Conservation (phyloP, 495 filamentous ascomycete genomes). For the Cryomyces minteri region DNA sequence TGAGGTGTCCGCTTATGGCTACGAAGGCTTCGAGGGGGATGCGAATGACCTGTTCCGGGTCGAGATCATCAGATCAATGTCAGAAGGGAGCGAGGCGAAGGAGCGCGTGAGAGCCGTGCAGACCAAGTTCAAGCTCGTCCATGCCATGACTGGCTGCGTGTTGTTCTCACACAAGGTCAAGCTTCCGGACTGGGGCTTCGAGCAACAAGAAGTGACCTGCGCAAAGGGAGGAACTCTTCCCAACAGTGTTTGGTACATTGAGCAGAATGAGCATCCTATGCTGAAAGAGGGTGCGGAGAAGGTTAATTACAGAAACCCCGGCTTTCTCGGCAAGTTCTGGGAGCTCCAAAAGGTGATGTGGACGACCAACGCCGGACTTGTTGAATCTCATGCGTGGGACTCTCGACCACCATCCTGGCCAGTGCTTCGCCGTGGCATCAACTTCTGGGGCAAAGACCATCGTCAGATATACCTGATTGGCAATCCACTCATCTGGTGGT, state of each 20-base stretch:
- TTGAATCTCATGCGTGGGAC: constrained; percentile 96
- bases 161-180: constrained; percentile 98
- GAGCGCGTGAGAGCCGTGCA: constrained; percentile 81
- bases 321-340: constrained; percentile 97
- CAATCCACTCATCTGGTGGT: constrained; percentile 93
- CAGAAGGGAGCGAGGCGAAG: constrained; percentile 62
- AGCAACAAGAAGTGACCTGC: constrained; percentile 97
- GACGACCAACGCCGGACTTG: constrained; percentile 90
- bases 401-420: constrained; percentile 91
- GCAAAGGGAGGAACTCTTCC: constrained; percentile 83
- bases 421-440: constrained; percentile 83
- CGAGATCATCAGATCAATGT: constrained; percentile 84
- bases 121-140: constrained; percentile 87
- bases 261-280: constrained; percentile 67
- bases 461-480: constrained; percentile 93
- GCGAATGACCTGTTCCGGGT: constrained; percentile 91
- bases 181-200: constrained; percentile 88
- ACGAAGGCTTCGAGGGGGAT: constrained; percentile 90
- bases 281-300: constrained; percentile 61
- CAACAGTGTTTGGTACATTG: constrained; percentile 94
- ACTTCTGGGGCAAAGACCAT: constrained; percentile 94
- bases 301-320: constrained; percentile 87
- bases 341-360: constrained; percentile 99
- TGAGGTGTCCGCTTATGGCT: constrained; percentile 94
- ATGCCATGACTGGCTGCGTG: constrained; percentile 92